phyloP scores from a whole-genome alignment of 352 stramenopile genomes.

The Globisporangium sylvaticum region DNA sequence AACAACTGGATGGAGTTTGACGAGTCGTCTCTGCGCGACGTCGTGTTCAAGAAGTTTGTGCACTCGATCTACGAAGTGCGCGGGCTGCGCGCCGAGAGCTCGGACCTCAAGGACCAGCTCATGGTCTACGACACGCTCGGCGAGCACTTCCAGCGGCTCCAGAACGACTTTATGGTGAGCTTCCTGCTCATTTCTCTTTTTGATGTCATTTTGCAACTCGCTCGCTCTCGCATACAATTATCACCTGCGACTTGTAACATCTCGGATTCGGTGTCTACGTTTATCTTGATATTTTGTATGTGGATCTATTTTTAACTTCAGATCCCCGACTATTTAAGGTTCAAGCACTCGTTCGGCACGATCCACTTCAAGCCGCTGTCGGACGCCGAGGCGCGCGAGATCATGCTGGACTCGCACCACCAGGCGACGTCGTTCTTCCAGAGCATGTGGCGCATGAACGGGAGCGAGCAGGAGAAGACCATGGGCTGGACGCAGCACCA shows the following conservation, averaged over 20 bases:
- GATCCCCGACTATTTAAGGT: conserved; percentile 35
- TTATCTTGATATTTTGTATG: background rate
- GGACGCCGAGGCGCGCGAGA: conserved; percentile 40
- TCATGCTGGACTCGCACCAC: conserved; percentile 71
- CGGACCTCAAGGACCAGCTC: conserved; percentile 48
- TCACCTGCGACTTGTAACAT: background rate
- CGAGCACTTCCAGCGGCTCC: conserved; percentile 68
- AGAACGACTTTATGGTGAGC: conserved; percentile 47
- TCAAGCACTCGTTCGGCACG: conserved; percentile 45
- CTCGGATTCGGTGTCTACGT: background rate
- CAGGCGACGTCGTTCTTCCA: conserved; percentile 72
- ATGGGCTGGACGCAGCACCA: conserved; percentile 78
- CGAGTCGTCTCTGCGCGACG: conserved; percentile 39
- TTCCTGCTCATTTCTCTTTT: background rate
- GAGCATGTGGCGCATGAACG: conserved; percentile 32
- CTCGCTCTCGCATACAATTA: background rate
- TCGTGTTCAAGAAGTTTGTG: conserved; percentile 62
- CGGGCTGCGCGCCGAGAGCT: conserved; percentile 34
- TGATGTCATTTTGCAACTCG: background rate
- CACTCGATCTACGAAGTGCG: conserved; percentile 76
- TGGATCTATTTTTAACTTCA: background rate
- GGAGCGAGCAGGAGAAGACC: conserved; percentile 50
- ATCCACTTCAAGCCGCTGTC: conserved; percentile 58
- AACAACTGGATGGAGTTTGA: conserved; percentile 57
- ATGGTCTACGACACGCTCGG: conserved; percentile 56